Conservation (phyloP, 257 asterid genomes). For the Mitragyna speciosa region DNA sequence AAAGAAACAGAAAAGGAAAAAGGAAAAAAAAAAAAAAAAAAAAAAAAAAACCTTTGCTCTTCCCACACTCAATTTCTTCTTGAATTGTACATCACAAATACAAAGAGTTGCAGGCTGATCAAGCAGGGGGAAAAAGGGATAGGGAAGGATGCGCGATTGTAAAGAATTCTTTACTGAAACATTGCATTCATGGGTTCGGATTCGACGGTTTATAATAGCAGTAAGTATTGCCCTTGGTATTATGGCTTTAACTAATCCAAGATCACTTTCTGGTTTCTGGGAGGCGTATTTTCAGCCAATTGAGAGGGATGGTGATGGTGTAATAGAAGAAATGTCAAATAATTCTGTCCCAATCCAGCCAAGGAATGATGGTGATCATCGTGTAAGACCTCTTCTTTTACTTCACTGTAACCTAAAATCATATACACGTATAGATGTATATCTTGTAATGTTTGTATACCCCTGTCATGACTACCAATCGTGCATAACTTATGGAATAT, state of each 20-base stretch:
- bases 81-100: neutral
- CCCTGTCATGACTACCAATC: too few species aligned
- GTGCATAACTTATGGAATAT: too few species aligned
- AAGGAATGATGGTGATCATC: neutral
- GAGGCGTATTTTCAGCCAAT: neutral
- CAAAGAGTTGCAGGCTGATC: neutral
- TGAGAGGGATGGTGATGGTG: neutral
- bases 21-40: neutral
- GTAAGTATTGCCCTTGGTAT: slow-evolving; percentile 18
- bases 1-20: too few species aligned
- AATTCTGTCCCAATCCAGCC: neutral
- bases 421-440: neutral
- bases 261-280: neutral
- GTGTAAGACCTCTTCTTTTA: slow-evolving; percentile 1
- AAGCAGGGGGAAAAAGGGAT: neutral
- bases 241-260: slow-evolving; percentile 21
- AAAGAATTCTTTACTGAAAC: neutral
- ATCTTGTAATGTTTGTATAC: too few species aligned
- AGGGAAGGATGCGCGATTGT: neutral
- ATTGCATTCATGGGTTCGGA: neutral
- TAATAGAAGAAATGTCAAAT: neutral
- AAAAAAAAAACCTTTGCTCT: slow-evolving; percentile 35
- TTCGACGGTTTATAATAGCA: slow-evolving; percentile 28
- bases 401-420: neutral
- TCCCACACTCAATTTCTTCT: slow-evolving; percentile 37